Conservation (phyloP, 768 basidiomycete species). For the Suillus placidus region DNA sequence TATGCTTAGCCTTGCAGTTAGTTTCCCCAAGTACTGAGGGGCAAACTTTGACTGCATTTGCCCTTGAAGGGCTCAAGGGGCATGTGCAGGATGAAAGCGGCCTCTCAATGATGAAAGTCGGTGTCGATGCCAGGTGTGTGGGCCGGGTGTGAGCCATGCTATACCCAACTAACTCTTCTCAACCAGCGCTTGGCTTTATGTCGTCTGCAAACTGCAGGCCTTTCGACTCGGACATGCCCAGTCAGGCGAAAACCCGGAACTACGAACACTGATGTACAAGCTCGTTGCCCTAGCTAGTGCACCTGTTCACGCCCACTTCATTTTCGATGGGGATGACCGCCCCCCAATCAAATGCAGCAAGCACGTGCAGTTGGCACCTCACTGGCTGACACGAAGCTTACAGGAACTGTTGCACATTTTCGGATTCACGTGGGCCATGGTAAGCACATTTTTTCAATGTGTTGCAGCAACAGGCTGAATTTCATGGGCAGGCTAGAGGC, state of each 20-base stretch:
- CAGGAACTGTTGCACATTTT: constrained; percentile 42
- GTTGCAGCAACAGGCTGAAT: background rate
- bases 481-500: too few relatives aligned
- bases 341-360: constrained; percentile 46
- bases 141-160: background rate
- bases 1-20: background rate
- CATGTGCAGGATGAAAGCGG: background rate
- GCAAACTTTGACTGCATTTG: background rate
- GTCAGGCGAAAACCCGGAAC: constrained; percentile 45
- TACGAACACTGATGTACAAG: constrained; percentile 47
- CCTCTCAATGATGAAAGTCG: constrained; percentile 5
- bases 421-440: constrained; percentile 40
- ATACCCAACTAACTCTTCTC: background rate
- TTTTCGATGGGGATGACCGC: constrained; percentile 51
- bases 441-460: constrained; percentile 5
- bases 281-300: constrained; percentile 39
- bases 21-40: background rate
- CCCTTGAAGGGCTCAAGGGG: constrained; percentile 1
- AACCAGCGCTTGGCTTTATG: constrained; percentile 18
- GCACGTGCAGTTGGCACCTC: constrained; percentile 30
- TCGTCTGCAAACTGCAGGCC: constrained; percentile 1
- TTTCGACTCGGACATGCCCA: constrained; percentile 20
- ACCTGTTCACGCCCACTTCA: constrained; percentile 46
- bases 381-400: constrained; percentile 29
- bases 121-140: constrained; percentile 21